Conservation (phyloP, 495 filamentous ascomycete species). For the Penicillium odoratum region DNA sequence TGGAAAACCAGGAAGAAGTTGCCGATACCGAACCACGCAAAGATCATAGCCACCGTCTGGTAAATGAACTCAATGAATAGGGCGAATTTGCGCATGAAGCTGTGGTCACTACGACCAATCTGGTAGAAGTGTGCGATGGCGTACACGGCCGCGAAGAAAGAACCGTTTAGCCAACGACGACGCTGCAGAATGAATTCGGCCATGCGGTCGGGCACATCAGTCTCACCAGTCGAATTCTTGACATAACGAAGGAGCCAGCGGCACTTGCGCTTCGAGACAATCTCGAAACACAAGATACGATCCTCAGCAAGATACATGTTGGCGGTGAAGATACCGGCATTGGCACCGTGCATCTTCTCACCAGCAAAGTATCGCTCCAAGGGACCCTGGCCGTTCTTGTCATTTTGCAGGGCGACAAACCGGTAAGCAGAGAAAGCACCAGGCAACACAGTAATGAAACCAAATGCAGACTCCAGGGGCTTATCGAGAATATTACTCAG, state of each 20-base stretch:
- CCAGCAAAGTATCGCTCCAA: slow-evolving; percentile 97
- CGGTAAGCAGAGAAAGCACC: slow-evolving; percentile 98
- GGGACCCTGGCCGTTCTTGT: slow-evolving; percentile 88
- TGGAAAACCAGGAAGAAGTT: slow-evolving; percentile 99
- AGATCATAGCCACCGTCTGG: slow-evolving; percentile 94
- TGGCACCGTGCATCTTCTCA: slow-evolving; percentile 94
- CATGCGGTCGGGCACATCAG: slow-evolving; percentile 95
- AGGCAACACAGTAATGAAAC: slow-evolving; percentile 94
- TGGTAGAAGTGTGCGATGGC: slow-evolving; percentile 92
- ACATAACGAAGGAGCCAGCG: slow-evolving; percentile 98
- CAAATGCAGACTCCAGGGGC: slow-evolving; percentile 94
- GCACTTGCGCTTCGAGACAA: slow-evolving; percentile 95
- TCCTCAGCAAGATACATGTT: slow-evolving; percentile 99
- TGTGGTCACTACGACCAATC: slow-evolving; percentile 90
- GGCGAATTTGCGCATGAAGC: slow-evolving; percentile 80
- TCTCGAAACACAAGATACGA: slow-evolving; percentile 98
- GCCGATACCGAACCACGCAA: slow-evolving; percentile 98
- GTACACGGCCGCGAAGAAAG: slow-evolving; percentile 98
- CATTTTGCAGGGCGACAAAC: slow-evolving; percentile 92
- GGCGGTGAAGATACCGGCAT: slow-evolving; percentile 96
- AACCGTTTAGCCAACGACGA: slow-evolving; percentile 96
- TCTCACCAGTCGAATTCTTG: slow-evolving; percentile 94
- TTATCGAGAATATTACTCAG: slow-evolving; percentile 99
- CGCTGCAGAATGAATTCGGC: slow-evolving; percentile 95
- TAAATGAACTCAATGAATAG: slow-evolving; percentile 92